Percentiles rank a stretch among this genome's conserved stretches.
These are phyloP conservation scores for Syzygium grande DNA, from an alignment of 345 rosid genomes.

Conservation along the genomic window DNA sequence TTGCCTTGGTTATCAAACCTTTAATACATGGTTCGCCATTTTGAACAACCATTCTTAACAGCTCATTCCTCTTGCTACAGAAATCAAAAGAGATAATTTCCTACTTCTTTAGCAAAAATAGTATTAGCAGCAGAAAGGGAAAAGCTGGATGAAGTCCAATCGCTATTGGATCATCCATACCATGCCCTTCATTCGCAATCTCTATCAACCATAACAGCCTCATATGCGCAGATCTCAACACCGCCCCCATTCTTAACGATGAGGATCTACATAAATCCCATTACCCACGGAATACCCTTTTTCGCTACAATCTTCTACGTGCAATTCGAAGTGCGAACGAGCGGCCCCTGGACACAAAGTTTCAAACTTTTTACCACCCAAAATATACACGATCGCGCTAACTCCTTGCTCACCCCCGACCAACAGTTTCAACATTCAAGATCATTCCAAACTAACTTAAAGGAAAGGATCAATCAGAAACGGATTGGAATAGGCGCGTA, in stretches of 20 bases:
- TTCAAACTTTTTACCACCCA: not conserved
- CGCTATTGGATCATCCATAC: not conserved
- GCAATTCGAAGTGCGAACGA: not conserved
- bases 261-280: not conserved
- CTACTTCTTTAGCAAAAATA: not conserved
- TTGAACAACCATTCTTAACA: not conserved
- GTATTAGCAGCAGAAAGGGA: not conserved
- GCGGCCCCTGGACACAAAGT: not conserved
- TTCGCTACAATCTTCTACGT: not conserved
- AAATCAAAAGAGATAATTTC: not conserved
- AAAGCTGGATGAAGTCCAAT: not conserved
- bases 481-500: conserved; percentile 8
- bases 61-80: not conserved
- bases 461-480: not conserved
- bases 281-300: not conserved
- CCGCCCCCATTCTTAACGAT: not conserved
- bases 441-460: not conserved
- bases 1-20: not conserved
- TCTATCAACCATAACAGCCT: not conserved
- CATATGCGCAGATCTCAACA: not conserved
- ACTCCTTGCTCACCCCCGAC: not conserved
- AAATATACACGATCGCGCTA: not conserved
- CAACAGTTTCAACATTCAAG: not conserved
- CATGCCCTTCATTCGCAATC: not conserved
- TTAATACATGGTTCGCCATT: not conserved